A percentile compares a stretch with the other conserved stretches of the same genome.
phyloP scores from a whole-genome alignment of 192 early-diverging fungal genomes.

The Entrophospora sp. region DNA sequence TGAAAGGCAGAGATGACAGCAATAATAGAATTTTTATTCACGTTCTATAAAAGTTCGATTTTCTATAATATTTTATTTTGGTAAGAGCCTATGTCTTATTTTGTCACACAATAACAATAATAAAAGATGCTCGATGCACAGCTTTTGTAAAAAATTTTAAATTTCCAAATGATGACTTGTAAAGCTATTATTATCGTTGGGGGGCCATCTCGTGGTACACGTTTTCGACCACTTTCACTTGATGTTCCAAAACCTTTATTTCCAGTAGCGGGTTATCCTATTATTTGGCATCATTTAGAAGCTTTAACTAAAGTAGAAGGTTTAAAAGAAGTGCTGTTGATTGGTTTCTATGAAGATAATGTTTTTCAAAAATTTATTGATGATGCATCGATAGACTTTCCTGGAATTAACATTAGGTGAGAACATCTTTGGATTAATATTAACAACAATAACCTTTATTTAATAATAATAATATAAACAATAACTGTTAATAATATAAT shows the following conservation, averaged over 20 bases:
- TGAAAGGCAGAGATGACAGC: no score
- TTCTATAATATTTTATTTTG: no score
- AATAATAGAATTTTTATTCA: no score
- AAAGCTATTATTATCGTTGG: conserved; percentile 97
- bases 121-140: no score
- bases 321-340: conserved; percentile 87
- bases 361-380: conserved; percentile 88
- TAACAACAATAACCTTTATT: neutral
- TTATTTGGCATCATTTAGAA: conserved; percentile 95
- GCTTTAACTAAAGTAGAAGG: conserved; percentile 82
- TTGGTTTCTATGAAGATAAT: conserved; percentile 95
- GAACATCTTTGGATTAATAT: neutral
- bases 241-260: conserved; percentile 97
- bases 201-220: conserved; percentile 93
- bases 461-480: no score
- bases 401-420: conserved; percentile 75
- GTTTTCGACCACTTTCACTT: conserved; percentile 95
- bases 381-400: conserved; percentile 80
- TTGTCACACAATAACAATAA: no score
- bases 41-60: no score
- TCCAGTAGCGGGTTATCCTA: conserved; percentile 91
- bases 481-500: no score
- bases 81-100: no score
- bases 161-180: no score
- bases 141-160: no score